Evolutionary conservation across 495 filamentous ascomycete species (phyloP).

Genomic region (Penicillium salamii): DNA sequence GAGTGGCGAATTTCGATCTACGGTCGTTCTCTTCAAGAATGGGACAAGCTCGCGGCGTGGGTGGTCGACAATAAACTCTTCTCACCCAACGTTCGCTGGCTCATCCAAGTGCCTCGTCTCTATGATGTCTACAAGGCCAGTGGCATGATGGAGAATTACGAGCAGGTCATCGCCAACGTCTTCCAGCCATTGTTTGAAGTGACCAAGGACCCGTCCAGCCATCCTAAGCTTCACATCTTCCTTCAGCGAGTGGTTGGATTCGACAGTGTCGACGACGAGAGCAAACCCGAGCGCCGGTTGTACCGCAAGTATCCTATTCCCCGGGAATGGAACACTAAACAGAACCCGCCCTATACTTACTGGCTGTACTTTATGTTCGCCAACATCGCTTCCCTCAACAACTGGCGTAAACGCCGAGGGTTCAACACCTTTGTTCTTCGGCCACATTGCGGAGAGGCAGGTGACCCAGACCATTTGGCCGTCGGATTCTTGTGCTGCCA

Average conservation of each 20-base stretch:
- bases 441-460: conserved; percentile 95
- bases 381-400: conserved; percentile 89
- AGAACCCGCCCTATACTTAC: conserved; percentile 98
- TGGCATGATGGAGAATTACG: conserved; percentile 80
- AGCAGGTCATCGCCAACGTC: conserved; percentile 86
- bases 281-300: conserved; percentile 86
- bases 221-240: conserved; percentile 93
- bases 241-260: conserved; percentile 93
- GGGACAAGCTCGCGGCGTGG: conserved; percentile 97
- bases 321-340: conserved; percentile 79
- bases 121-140: conserved; percentile 94
- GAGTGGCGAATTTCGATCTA: conserved; percentile 99
- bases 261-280: conserved; percentile 97
- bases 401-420: conserved; percentile 82
- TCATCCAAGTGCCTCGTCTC: conserved; percentile 90
- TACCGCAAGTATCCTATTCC: conserved; percentile 93
- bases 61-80: conserved; percentile 99
- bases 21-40: conserved; percentile 85
- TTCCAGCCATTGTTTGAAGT: conserved; percentile 95
- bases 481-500: conserved; percentile 92
- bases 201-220: conserved; percentile 78
- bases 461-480: conserved; percentile 93
- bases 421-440: conserved; percentile 95
- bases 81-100: conserved; percentile 95
- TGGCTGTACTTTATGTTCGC: conserved; percentile 98